phyloP scores from a whole-genome alignment of 2,329 filamentous ascomycete genomes.

The Drechslera avenae region DNA sequence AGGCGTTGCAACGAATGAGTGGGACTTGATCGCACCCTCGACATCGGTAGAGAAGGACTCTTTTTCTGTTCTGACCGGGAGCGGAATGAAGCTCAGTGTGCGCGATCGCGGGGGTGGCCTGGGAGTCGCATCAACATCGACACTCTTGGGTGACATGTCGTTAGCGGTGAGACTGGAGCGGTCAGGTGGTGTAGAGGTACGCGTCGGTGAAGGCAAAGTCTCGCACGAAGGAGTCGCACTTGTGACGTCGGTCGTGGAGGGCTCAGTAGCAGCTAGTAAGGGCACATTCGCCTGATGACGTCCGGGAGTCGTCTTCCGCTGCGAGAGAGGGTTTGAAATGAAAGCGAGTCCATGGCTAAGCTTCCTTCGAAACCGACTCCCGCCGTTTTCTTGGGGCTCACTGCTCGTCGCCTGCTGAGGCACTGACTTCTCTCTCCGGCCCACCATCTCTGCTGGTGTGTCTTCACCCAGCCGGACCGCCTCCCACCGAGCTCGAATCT shows the following conservation, averaged over 20 bases:
- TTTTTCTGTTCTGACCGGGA: conserved; percentile 22
- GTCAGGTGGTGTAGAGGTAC: conserved; percentile 4
- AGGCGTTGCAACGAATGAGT: conserved; percentile 3
- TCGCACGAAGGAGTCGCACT: conserved; percentile 7
- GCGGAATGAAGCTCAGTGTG: conserved; percentile 43
- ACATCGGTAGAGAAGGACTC: conserved; percentile 8
- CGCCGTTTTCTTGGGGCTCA: conserved; percentile 14
- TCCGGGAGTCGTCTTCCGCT: conserved; percentile 31
- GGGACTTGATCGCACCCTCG: conserved; percentile 11
- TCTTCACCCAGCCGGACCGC: conserved; percentile 22
- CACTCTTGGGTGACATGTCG: not conserved
- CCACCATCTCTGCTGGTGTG: conserved; percentile 29
- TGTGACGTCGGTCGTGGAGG: conserved; percentile 12
- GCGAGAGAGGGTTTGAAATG: conserved; percentile 40
- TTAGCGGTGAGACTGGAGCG: not conserved
- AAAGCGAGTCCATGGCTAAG: conserved; percentile 42
- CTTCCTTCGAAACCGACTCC: conserved; percentile 40
- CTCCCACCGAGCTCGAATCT: conserved; percentile 44
- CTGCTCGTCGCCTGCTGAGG: conserved; percentile 15
- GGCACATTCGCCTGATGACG: conserved; percentile 17
- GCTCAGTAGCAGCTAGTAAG: conserved; percentile 16
- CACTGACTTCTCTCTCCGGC: conserved; percentile 31
- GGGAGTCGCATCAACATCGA: conserved; percentile 21
- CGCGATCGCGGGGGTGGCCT: conserved; percentile 35
- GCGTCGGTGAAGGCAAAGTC: conserved; percentile 15